Base-by-base conservation (phyloP, 2,329 filamentous ascomycete species). In the Tolypocladium nubicola region DNA sequence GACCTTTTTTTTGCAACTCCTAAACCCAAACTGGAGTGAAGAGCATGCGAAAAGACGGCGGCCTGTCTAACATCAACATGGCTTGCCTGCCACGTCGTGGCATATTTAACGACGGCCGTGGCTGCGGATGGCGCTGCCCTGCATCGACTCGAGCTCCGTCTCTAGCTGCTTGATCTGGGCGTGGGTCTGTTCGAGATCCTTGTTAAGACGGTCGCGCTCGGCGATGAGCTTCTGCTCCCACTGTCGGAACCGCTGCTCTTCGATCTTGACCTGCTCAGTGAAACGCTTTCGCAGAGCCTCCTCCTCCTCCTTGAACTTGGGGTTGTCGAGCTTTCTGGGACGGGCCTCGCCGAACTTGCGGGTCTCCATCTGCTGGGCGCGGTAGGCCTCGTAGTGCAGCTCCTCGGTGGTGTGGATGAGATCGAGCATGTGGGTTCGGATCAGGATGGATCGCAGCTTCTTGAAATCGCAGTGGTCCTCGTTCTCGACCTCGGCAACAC, bases 381-480 rank as follows among this genome's bases (percentile, higher is more conserved):
- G 93, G 82, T 99, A 99, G 60, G 90, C 93, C 78, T 99, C 94
- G 80, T 99, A 99, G 83, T 99, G 94, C 68, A 91, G 87, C 82
- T 99, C 94, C 79, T 99, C 94, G 66, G 94, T 99, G 63, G 95
- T 99, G 82, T 99, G 94, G 73, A 99, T 99, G 63, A 99, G 88
- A 73, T 99, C 94, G 69, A 99, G 86, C 94, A 99, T 99, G 81
- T 99, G 94, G 54, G 93, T 97, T 75, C 94, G 90, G 80, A 99
- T 97, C 65, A 99, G 83, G 69, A 99, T 97, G 53, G 93, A 96
- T 68, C 94, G 92, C 62, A 99, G 88, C 83, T 99, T 99, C 88
- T 99, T 99, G 83, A 99, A 99, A 77, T 99, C 94, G 78, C 94
- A 99, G 83, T 99, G 94, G 73, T 99, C 94, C 79, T 99, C 94